phyloP scores from a whole-genome alignment of 2,329 filamentous ascomycete genomes.

The Rhytidhysteron rufulum region DNA sequence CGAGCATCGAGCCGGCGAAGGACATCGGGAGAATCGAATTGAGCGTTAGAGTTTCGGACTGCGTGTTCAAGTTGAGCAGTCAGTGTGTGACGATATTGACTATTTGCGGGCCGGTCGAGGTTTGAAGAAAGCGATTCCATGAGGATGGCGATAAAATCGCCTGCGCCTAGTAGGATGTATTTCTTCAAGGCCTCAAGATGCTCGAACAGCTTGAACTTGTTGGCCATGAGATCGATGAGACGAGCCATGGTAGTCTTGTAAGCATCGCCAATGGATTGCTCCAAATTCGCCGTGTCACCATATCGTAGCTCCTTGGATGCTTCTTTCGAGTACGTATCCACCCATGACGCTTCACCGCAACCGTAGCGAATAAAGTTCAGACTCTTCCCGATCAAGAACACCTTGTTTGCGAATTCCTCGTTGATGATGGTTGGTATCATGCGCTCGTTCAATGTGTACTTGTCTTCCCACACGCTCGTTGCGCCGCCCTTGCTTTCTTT shows the following conservation, averaged over 20 bases:
- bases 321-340: slow-evolving; percentile 89
- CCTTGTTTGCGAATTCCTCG: slow-evolving; percentile 88
- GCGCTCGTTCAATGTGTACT: slow-evolving; percentile 78
- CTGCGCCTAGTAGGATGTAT: slow-evolving; percentile 90
- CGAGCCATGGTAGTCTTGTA: slow-evolving; percentile 98
- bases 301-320: slow-evolving; percentile 90
- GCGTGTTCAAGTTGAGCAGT: slow-evolving; percentile 98
- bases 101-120: slow-evolving; percentile 90
- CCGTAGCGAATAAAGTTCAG: slow-evolving; percentile 97
- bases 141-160: slow-evolving; percentile 92
- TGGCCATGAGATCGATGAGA: slow-evolving; percentile 86
- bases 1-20: slow-evolving; percentile 90
- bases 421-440: slow-evolving; percentile 95
- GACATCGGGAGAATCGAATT: slow-evolving; percentile 90
- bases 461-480: slow-evolving; percentile 96
- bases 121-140: slow-evolving; percentile 96
- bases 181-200: slow-evolving; percentile 90
- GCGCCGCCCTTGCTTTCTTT: slow-evolving; percentile 54
- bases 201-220: slow-evolving; percentile 91
- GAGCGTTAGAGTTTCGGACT: slow-evolving; percentile 93
- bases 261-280: slow-evolving; percentile 91
- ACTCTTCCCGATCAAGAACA: slow-evolving; percentile 96
- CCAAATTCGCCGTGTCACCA: slow-evolving; percentile 86
- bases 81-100: slow-evolving; percentile 92
- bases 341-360: slow-evolving; percentile 91